These are phyloP conservation scores for Patellifolia procumbens DNA, from an alignment of 179 eudicot species.

Conservation along the genomic window DNA sequence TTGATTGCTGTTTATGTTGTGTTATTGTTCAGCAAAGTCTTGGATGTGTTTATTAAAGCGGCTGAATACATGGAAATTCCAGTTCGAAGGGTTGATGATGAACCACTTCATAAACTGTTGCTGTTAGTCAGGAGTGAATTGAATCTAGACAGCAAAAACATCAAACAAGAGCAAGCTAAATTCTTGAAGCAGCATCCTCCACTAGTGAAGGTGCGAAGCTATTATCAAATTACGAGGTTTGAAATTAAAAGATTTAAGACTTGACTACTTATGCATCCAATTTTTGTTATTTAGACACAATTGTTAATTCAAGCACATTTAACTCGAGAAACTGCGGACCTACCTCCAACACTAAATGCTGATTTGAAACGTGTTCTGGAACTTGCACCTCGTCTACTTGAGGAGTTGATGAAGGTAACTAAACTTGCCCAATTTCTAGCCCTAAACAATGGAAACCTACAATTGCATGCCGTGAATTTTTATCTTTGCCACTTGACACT, in stretches of 20 bases:
- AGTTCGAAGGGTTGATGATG: constrained; percentile 74
- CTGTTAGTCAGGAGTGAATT: constrained; percentile 79
- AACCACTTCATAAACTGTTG: constrained; percentile 81
- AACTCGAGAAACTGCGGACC: constrained; percentile 60
- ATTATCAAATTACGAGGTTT: background rate
- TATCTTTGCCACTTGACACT: constrained; percentile 2
- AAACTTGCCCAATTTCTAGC: background rate
- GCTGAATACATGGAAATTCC: constrained; percentile 89
- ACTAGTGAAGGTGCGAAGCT: constrained; percentile 61
- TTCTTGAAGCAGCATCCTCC: constrained; percentile 98
- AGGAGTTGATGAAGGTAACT: constrained; percentile 78
- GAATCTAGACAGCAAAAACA: constrained; percentile 81
- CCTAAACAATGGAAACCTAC: background rate
- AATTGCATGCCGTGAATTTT: background rate
- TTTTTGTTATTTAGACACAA: constrained; percentile 58
- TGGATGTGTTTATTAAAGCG: constrained; percentile 86
- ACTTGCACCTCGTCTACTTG: constrained; percentile 86
- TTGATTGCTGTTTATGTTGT: constrained; percentile 7
- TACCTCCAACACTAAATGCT: constrained; percentile 67
- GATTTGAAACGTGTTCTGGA: constrained; percentile 78
- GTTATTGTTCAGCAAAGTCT: constrained; percentile 64
- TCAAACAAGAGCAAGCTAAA: constrained; percentile 89
- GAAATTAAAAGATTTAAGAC: background rate
- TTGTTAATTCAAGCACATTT: constrained; percentile 84
- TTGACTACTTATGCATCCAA: background rate